Percentiles rank a stretch among this genome's conserved stretches.
Evolutionary conservation across 257 asterid species (phyloP).

Genomic region (Forsythia viridissima): DNA sequence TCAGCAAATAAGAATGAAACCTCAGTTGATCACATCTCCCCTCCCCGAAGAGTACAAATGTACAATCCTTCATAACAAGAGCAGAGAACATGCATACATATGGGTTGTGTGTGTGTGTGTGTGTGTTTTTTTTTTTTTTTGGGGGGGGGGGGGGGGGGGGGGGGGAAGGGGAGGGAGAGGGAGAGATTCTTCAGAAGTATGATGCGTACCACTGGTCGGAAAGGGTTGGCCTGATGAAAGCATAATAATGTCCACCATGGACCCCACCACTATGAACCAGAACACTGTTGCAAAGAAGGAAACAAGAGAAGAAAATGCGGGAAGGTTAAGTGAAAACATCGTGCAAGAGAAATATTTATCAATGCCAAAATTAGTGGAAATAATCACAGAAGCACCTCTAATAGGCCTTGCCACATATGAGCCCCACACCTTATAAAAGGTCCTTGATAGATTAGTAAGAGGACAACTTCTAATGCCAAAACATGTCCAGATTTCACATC

Average conservation of each 20-base stretch:
- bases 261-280: constrained; percentile 72
- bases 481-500: not conserved
- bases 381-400: not conserved
- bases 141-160: no score
- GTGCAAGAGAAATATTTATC: not conserved
- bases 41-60: not conserved
- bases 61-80: not conserved
- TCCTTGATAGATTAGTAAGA: not conserved
- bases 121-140: no score
- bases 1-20: not conserved
- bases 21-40: not conserved
- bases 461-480: not conserved
- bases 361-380: not conserved
- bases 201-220: constrained; percentile 52
- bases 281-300: constrained; percentile 37
- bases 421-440: not conserved
- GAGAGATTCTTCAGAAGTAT: not conserved
- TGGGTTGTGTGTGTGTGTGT: not conserved
- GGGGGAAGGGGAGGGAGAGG: no score
- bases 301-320: not conserved
- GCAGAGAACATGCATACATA: not conserved
- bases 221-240: constrained; percentile 60
- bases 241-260: constrained; percentile 69
- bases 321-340: not conserved
- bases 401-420: not conserved